phyloP scores from a whole-genome alignment of 768 basidiomycete species.

The Lepiota venenata region DNA sequence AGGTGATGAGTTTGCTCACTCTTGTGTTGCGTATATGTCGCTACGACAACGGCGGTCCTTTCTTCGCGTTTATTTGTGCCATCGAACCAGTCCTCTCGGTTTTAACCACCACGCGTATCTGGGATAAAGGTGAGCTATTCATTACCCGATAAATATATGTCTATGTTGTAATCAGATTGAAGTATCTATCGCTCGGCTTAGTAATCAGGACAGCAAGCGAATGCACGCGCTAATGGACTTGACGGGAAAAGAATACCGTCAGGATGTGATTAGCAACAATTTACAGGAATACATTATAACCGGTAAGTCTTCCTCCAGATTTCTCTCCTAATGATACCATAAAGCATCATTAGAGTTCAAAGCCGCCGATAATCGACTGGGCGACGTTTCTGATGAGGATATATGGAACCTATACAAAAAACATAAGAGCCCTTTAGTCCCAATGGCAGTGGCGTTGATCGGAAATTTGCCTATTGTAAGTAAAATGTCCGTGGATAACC shows the following conservation, averaged over 20 bases:
- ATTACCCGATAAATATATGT: background rate
- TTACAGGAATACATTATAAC: conserved; percentile 27
- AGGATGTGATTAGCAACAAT: conserved; percentile 37
- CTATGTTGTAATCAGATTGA: background rate
- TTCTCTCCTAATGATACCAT: background rate
- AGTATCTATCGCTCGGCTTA: conserved; percentile 4
- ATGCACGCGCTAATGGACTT: conserved; percentile 28
- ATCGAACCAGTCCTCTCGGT: background rate
- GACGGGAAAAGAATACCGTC: conserved; percentile 22
- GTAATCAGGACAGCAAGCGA: conserved; percentile 25
- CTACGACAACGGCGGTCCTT: conserved; percentile 3
- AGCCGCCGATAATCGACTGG: conserved; percentile 20
- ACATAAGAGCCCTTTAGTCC: conserved; percentile 10
- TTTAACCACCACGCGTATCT: background rate
- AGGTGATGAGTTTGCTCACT: conserved; percentile 4
- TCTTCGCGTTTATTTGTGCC: conserved; percentile 2
- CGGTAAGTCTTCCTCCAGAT: conserved; percentile 17
- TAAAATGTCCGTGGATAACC: background rate
- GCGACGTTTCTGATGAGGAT: conserved; percentile 20
- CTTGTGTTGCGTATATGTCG: conserved; percentile 3
- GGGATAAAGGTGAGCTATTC: conserved; percentile 9
- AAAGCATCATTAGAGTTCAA: conserved; percentile 24
- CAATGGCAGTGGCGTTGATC: conserved; percentile 17
- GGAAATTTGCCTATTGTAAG: conserved; percentile 31
- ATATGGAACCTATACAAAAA: conserved; percentile 16